Percentiles rank a stretch among this genome's conserved stretches.
phyloP scores from a whole-genome alignment of 2,329 filamentous ascomycete genomes.

The Rhinocladiella similis region DNA sequence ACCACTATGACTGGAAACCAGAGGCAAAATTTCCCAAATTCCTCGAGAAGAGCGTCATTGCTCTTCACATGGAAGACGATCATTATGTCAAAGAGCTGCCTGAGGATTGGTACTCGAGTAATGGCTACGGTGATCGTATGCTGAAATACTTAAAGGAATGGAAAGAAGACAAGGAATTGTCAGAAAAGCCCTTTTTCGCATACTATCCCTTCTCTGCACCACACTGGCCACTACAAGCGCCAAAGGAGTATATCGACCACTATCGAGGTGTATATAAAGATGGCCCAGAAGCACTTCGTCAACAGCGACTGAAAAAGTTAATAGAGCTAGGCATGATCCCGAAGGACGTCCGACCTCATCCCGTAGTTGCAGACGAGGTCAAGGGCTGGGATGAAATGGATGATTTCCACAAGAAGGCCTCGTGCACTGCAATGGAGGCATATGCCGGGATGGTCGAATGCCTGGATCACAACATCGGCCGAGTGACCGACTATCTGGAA shows the following conservation, averaged over 20 bases:
- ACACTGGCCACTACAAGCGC: constrained; percentile 56
- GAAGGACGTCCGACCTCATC: constrained; percentile 44
- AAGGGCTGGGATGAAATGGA: constrained; percentile 44
- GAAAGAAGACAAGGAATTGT: constrained; percentile 40
- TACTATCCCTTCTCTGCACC: constrained; percentile 53
- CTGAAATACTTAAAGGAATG: constrained; percentile 53
- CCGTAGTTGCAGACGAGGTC: constrained; percentile 44
- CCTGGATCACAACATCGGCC: constrained; percentile 48
- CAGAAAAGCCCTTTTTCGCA: constrained; percentile 49
- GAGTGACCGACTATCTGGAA: constrained; percentile 47
- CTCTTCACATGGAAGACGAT: constrained; percentile 48
- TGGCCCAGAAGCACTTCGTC: constrained; percentile 49
- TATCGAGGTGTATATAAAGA: constrained; percentile 53
- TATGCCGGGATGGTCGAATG: constrained; percentile 54
- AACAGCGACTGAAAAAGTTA: constrained; percentile 46
- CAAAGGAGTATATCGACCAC: constrained; percentile 47
- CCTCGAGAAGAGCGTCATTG: constrained; percentile 44
- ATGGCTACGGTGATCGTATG: constrained; percentile 56
- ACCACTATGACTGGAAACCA: constrained; percentile 58
- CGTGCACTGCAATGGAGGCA: constrained; percentile 49
- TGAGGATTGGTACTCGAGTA: constrained; percentile 55
- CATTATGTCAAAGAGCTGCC: constrained; percentile 48
- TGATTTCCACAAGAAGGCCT: constrained; percentile 41
- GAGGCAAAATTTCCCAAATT: constrained; percentile 37
- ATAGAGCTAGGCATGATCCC: constrained; percentile 47